phyloP scores from a whole-genome alignment of 331 rosid genomes.

The Rosa hybrid region DNA sequence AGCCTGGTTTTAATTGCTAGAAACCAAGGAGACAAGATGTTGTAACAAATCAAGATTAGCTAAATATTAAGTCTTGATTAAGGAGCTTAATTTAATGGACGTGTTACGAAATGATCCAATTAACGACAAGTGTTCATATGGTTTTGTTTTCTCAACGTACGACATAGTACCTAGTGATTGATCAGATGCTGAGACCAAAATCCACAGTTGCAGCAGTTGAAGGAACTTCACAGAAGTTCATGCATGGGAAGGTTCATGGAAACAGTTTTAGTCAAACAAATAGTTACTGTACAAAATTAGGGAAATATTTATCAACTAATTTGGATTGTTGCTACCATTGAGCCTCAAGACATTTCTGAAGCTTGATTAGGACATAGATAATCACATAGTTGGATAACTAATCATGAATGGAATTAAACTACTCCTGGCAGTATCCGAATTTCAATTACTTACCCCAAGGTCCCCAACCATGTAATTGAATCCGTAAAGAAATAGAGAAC shows the following conservation, averaged over 20 bases:
- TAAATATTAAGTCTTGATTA: neutral
- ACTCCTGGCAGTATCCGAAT: neutral
- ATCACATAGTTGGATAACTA: no score
- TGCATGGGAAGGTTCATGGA: neutral
- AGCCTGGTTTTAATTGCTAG: constrained; percentile 7
- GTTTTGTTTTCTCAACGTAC: constrained; percentile 1
- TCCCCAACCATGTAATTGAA: no score
- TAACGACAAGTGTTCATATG: neutral
- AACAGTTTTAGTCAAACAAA: neutral
- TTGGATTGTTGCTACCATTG: neutral
- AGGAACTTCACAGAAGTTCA: constrained; percentile 2
- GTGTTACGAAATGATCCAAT: neutral
- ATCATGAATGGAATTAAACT: neutral
- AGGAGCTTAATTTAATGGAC: neutral
- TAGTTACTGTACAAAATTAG: neutral
- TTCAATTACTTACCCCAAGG: no score
- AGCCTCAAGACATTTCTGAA: neutral
- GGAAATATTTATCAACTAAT: neutral
- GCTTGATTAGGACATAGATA: neutral
- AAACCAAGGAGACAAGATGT: constrained; percentile 6
- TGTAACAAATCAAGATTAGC: neutral
- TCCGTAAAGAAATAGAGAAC: no score
- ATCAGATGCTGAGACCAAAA: constrained; percentile 7
- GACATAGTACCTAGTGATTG: neutral
- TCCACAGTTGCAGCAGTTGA: constrained; percentile 7